Percentiles rank a stretch among this genome's conserved stretches.
These are phyloP conservation scores for Nannochloropsis gaditana DNA, from an alignment of 108 stramenopile genomes.

Conservation along the genomic window DNA sequence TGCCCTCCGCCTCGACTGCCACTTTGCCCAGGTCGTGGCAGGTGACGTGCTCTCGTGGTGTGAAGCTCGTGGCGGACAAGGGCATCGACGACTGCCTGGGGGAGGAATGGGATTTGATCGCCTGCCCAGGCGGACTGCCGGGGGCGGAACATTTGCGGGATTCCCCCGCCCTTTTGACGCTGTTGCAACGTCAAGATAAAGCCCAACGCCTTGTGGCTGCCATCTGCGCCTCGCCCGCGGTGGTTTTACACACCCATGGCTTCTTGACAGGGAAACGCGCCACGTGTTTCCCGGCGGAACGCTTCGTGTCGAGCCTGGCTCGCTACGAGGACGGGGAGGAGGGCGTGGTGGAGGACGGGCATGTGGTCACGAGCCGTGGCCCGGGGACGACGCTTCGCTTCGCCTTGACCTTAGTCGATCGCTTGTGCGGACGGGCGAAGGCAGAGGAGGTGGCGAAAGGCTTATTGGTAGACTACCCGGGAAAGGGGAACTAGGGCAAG, in stretches of 20 bases:
- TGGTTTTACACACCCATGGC: constrained; percentile 52
- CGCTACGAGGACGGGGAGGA: background rate
- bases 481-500: background rate
- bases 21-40: background rate
- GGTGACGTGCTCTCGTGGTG: constrained; percentile 45
- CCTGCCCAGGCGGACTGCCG: constrained; percentile 45
- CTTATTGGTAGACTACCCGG: background rate
- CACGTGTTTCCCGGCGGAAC: constrained; percentile 61
- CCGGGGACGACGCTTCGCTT: constrained; percentile 46
- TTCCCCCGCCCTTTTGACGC: background rate
- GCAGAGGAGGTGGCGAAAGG: background rate
- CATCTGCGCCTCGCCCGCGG: constrained; percentile 57
- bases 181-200: constrained; percentile 24
- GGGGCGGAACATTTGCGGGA: constrained; percentile 35
- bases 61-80: constrained; percentile 70
- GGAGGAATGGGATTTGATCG: constrained; percentile 73
- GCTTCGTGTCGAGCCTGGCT: constrained; percentile 27
- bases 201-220: constrained; percentile 45
- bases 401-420: constrained; percentile 23
- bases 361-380: constrained; percentile 40
- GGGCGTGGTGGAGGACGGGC: constrained; percentile 36
- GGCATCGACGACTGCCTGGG: constrained; percentile 68
- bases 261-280: constrained; percentile 57
- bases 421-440: background rate
- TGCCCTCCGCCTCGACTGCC: constrained; percentile 43